phyloP scores from a whole-genome alignment of 768 basidiomycete genomes.

The Terana coerulea region DNA sequence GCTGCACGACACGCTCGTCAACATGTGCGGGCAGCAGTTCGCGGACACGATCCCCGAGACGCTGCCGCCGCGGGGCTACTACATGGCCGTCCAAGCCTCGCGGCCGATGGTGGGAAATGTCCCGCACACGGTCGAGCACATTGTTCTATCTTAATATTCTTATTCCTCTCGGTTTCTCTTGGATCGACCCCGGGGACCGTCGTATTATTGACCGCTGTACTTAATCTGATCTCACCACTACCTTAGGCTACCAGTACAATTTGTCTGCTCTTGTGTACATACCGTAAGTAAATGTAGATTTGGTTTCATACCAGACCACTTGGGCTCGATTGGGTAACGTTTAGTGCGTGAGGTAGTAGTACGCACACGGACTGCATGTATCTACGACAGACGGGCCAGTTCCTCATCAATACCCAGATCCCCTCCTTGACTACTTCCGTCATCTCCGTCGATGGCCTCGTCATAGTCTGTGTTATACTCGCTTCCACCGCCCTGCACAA shows the following conservation, averaged over 20 bases:
- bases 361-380: not conserved
- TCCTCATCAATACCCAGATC: slow-evolving; percentile 12
- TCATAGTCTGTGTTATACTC: slow-evolving; percentile 54
- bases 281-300: not conserved
- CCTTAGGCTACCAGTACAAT: not conserved
- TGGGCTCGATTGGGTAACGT: too few relatives aligned
- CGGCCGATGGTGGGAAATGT: slow-evolving; percentile 1
- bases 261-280: slow-evolving; percentile 3
- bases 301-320: not conserved
- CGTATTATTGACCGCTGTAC: not conserved
- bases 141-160: slow-evolving; percentile 6
- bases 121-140: slow-evolving; percentile 7
- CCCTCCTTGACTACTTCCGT: not conserved
- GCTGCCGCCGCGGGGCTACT: slow-evolving; percentile 8
- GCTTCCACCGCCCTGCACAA: slow-evolving; percentile 36
- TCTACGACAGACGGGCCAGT: slow-evolving; percentile 1
- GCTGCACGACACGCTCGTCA: slow-evolving; percentile 39
- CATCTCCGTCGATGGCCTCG: slow-evolving; percentile 19
- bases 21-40: slow-evolving; percentile 23
- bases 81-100: not conserved
- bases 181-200: not conserved
- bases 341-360: too few relatives aligned
- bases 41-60: slow-evolving; percentile 10
- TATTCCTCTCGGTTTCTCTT: not conserved
- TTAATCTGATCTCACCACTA: not conserved